Base-by-base conservation (phyloP, 192 early-diverging fungal genomes). In the Phycomyces blakesleeanus region DNA sequence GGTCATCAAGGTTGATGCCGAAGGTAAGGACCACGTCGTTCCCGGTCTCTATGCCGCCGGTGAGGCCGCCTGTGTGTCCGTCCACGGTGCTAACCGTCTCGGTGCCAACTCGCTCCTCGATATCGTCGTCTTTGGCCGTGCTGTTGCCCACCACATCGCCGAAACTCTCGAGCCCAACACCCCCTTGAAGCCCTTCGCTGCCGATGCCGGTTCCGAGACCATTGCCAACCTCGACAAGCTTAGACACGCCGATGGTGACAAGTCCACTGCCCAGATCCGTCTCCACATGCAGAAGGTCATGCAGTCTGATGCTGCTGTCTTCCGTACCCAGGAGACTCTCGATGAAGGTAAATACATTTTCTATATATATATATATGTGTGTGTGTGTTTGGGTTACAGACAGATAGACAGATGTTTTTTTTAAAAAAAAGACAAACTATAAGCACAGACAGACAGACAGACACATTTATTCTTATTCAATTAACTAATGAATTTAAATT, bases 81-180 rank as follows among this genome's bases (percentile, higher is more conserved):
- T 98, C 26, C 97, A 99, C 78, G 97, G 97, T 42, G 97, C 97
- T 61, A 99, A 97, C 85, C 91, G 95, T 62, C 81, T 99, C 50
- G 95, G 95, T 49, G 95, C 94, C 76, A 99, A 99, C 86, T 97
- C 95, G 25, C 85, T 99, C 37, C 87, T 99, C 59, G 95, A 97
- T 73, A 93, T 97, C 76, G 95, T 99, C 29, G 94, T 99, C 56
- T 99, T 99, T 81, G 97, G 95, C 58, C 93, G 97, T 76, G 95
- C 97, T 22, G 86, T 86, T 68, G 95, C 95, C 20, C 90, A 94
- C 71, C 93, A 99, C 81, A 95, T 97, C 79, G 83, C 83, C 50
- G 88, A 92, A 58, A 98, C 77, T 78, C 83, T 94, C 50, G 86
- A 89, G 75, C 94, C 94, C 73, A 86, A 87, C 73, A 91, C 87